These are phyloP conservation scores for Colletotrichum liriopes DNA, from an alignment of 2,329 filamentous ascomycete species.

Conservation along the genomic window DNA sequence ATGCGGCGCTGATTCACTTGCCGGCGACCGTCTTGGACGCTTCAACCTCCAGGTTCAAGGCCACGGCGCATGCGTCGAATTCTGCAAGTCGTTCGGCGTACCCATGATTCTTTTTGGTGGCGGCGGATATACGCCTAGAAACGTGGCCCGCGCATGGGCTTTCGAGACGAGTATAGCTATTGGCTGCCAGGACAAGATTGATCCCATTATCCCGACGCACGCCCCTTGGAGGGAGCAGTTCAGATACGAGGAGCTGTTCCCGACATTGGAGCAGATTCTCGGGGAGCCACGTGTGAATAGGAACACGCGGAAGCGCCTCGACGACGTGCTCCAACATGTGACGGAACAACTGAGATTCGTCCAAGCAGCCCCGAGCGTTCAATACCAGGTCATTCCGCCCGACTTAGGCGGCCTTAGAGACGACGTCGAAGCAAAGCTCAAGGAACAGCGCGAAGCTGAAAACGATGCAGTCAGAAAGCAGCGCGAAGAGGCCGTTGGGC, in stretches of 20 bases:
- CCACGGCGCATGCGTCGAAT: conserved; percentile 92
- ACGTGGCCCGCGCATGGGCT: conserved; percentile 96
- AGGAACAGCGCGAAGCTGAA: conserved; percentile 74
- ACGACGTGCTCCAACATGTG: conserved; percentile 81
- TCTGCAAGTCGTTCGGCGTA: conserved; percentile 84
- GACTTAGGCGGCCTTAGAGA: conserved; percentile 79
- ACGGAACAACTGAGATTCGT: conserved; percentile 91
- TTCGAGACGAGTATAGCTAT: conserved; percentile 96
- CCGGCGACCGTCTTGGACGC: conserved; percentile 91
- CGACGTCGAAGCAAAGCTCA: conserved; percentile 77
- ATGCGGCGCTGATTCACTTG: conserved; percentile 94
- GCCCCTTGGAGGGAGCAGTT: conserved; percentile 93
- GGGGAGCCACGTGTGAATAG: conserved; percentile 82
- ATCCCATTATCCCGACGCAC: conserved; percentile 81
- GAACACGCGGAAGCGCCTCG: conserved; percentile 83
- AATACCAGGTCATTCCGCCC: conserved; percentile 85
- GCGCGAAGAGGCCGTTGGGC: conserved; percentile 71
- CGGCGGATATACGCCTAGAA: conserved; percentile 95
- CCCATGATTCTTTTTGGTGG: conserved; percentile 94
- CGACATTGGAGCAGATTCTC: conserved; percentile 81
- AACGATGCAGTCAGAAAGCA: conserved; percentile 68
- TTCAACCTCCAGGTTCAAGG: conserved; percentile 98
- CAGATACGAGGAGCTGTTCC: conserved; percentile 85
- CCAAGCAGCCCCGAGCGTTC: conserved; percentile 87
- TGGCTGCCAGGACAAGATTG: conserved; percentile 78